Evolutionary conservation across 2,329 filamentous ascomycete genomes (phyloP).

Genomic region (Talaromyces sp.): DNA sequence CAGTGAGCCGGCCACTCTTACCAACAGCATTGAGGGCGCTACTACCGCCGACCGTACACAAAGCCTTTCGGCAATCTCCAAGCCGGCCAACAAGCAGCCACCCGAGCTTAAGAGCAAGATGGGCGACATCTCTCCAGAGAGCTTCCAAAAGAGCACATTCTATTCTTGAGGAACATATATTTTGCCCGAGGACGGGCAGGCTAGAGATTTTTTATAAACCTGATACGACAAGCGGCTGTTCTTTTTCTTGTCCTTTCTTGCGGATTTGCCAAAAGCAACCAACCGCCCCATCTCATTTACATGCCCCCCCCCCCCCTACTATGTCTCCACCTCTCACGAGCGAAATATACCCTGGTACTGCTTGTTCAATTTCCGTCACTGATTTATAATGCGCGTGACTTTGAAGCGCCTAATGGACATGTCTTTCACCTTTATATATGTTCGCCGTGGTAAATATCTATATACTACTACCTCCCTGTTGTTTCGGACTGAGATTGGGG

Average conservation of each 20-base stretch:
- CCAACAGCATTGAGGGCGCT: slow-evolving; percentile 57
- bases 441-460: neutral
- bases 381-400: neutral
- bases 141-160: slow-evolving; percentile 71
- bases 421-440: neutral
- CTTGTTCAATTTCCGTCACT: neutral
- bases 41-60: slow-evolving; percentile 29
- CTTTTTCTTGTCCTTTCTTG: neutral
- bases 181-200: neutral
- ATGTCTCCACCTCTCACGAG: neutral
- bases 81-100: slow-evolving; percentile 39
- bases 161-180: slow-evolving; percentile 56
- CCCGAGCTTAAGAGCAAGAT: slow-evolving; percentile 61
- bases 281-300: neutral
- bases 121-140: slow-evolving; percentile 67
- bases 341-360: neutral
- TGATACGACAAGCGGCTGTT: neutral
- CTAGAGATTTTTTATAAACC: neutral
- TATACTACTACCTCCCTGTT: neutral
- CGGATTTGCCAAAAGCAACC: slow-evolving; percentile 1
- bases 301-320: neutral
- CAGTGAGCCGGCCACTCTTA: slow-evolving; percentile 50
- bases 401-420: neutral
- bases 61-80: slow-evolving; percentile 33
- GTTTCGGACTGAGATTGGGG: neutral